These are phyloP conservation scores for Cyamopsis tetragonoloba DNA, from an alignment of 306 rosid genomes.

Conservation along the genomic window DNA sequence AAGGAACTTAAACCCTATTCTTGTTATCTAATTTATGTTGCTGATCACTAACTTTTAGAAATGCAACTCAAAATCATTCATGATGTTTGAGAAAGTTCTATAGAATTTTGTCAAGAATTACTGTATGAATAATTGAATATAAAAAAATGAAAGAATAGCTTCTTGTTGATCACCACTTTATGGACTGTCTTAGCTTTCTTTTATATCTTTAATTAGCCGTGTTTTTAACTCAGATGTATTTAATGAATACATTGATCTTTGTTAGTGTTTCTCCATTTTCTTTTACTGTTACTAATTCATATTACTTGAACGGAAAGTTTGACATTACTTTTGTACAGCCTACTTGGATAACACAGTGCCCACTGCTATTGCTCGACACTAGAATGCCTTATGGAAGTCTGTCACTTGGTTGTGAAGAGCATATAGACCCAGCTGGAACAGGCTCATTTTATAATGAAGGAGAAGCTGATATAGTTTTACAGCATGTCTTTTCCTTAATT, in stretches of 20 bases:
- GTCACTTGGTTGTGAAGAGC: slow-evolving; percentile 75
- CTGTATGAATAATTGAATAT: slow-evolving; percentile 5
- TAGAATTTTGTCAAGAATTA: neutral
- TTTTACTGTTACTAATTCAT: slow-evolving; percentile 11
- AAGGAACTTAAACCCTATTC: neutral
- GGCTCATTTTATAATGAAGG: slow-evolving; percentile 82
- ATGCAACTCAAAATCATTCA: neutral
- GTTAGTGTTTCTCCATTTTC: neutral
- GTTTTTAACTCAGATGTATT: neutral
- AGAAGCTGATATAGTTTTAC: slow-evolving; percentile 79
- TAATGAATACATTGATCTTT: neutral
- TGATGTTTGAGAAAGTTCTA: neutral
- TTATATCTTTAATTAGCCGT: neutral
- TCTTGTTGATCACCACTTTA: neutral
- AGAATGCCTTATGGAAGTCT: slow-evolving; percentile 82
- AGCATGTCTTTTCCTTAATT: slow-evolving; percentile 63
- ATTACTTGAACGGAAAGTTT: slow-evolving; percentile 23
- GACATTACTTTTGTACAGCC: slow-evolving; percentile 42
- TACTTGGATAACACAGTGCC: slow-evolving; percentile 84
- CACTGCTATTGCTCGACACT: slow-evolving; percentile 77
- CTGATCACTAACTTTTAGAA: neutral
- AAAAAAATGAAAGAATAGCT: neutral
- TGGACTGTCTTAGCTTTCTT: neutral
- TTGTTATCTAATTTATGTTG: neutral
- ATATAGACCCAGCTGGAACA: slow-evolving; percentile 80